Percentiles rank a stretch among this genome's conserved stretches.
Evolutionary conservation across 345 rosid species (phyloP).

Genomic region (Salix arbutifolia): DNA sequence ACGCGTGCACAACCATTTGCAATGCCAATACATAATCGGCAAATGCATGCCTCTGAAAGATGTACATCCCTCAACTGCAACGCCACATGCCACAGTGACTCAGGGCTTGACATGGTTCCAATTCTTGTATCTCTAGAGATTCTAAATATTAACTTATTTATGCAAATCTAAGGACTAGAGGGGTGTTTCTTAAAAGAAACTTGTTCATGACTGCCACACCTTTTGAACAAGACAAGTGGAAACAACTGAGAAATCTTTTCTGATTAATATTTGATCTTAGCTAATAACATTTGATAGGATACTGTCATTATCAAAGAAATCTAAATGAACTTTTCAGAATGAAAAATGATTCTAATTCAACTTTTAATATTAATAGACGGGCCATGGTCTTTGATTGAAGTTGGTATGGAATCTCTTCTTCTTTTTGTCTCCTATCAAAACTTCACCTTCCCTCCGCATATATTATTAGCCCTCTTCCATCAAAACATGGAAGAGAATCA

Average conservation of each 20-base stretch:
- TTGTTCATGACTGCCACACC: conserved; percentile 9
- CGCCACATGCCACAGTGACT: neutral
- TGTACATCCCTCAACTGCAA: neutral
- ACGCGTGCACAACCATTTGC: conserved; percentile 17
- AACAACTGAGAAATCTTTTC: conserved; percentile 11
- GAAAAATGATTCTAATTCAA: neutral
- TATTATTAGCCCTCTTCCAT: conserved; percentile 16
- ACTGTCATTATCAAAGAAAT: conserved; percentile 34
- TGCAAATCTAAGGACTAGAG: neutral
- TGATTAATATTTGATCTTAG: conserved; percentile 1
- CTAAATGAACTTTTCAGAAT: neutral
- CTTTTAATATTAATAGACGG: conserved; percentile 15
- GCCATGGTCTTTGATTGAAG: conserved; percentile 24
- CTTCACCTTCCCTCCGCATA: conserved; percentile 17
- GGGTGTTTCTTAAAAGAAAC: neutral
- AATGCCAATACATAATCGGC: conserved; percentile 15
- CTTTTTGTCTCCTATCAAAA: conserved; percentile 31
- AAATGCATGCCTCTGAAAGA: neutral
- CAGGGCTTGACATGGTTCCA: neutral
- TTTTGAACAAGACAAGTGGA: conserved; percentile 30
- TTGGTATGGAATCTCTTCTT: conserved; percentile 31
- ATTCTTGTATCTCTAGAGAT: neutral
- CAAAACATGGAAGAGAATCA: conserved; percentile 9
- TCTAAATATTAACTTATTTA: neutral
- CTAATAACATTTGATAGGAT: conserved; percentile 3